Evolutionary conservation across 2,329 filamentous ascomycete genomes (phyloP), one percentile per base, ranked within the genome.

Genomic region (Penicillium frequentans): DNA sequence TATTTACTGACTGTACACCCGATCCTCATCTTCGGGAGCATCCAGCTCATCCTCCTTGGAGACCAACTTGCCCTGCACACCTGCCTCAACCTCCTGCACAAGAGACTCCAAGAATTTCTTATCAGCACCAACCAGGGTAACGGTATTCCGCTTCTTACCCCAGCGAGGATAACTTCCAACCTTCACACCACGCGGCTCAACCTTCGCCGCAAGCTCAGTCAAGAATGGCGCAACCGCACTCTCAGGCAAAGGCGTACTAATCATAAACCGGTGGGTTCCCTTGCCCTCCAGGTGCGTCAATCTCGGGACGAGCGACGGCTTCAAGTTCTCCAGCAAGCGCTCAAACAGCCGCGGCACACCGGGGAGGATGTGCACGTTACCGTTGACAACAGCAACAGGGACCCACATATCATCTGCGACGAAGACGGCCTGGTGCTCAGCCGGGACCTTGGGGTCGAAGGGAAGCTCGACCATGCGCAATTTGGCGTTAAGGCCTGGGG

Each of bases 131-230:
- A 97, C 93, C 52, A 99, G 79, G 11, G 93, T 97, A 48, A 98
- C 91, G 0, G 92, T 95, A 75, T 98, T 98, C 61, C 82, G 82
- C 68, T 86, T 86, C 81, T 91, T 93, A 5, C 90, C 91, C 92
- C 93, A 97, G 54, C 91, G 82, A 35, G 95, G 95, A 75, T 99
- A 98, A 75, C 91, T 96, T 47, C 95, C 95, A 16, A 98, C 91
- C 78, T 98, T 98, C 68, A 98, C 84, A 3, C 91, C 92, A 68
- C 84, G 86, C 1, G 86, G 79, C 71, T 86, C 88, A 23, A 93
- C 89, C 72, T 85, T 85, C 27, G 79, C 83, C 5, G 93, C 90
- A 60, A 98, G 78, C 63, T 90, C 84, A 1, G 91, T 93, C 68
- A 99, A 79, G 71, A 90, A 97, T 19, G 82, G 84, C 13, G 95